Base-by-base conservation (phyloP, 164 flowering plant species). In the Tetrastigma voinierianum region DNA sequence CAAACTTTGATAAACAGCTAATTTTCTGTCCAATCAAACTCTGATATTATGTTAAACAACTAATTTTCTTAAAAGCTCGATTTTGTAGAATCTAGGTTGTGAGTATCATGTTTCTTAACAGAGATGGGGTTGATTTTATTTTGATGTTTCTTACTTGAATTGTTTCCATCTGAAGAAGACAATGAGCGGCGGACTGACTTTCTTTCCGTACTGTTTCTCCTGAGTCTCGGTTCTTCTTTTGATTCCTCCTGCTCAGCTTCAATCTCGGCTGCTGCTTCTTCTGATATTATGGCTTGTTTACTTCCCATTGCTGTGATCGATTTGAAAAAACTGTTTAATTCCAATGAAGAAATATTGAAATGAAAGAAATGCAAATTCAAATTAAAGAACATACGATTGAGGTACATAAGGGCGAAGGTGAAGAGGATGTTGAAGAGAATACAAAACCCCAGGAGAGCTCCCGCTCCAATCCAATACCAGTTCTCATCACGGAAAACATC, bases 391-490 rank as follows among this genome's bases (percentile, higher is more conserved):
- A 86, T 71, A 91, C 97, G 90, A 58, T 64, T 84, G 10, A 94
- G 80, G 76, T 84, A 88, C 76, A 67, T 76, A 32, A 94, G 88
- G 0, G 95, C 79, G 19, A 94, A n/a, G 16, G 98, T 91, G 81
- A 79, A 91, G 32, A 89, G 88, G 58, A 91, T 58, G 66, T 90
- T 91, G 80, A 85, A 89, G 69, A 94, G 86, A 64, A 88, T 15
- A 19, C 76, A 74, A 76, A 85, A 91, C 2, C 90, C 96, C 12
- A 87, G 6, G 70, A 94, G 84, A 24, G 87, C 95, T 19, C 68
- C 90, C 14, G 67, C 72, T 14, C 98, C 97, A 46, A 90, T 94
- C 98, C 98, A 94, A 69, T 69, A 91, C 97, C 96, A 90, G 14
- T 81, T 75, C 46, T 59, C 74, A 0, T 87, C 74, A 7, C 79